phyloP scores from a whole-genome alignment of 2,329 filamentous ascomycete species.

The Monosporascus sp. region DNA sequence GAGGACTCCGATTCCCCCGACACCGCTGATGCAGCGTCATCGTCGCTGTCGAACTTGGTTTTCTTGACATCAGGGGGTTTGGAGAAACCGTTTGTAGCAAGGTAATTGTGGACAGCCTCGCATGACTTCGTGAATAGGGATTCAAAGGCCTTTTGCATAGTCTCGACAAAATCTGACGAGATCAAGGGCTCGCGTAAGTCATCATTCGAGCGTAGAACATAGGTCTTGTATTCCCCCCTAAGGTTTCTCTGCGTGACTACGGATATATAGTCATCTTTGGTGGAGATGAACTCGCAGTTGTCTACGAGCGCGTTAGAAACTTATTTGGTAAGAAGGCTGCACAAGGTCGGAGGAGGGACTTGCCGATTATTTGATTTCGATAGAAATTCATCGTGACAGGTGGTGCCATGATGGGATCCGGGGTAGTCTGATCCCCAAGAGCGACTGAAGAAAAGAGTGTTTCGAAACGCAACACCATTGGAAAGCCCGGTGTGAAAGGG shows the following conservation, averaged over 20 bases:
- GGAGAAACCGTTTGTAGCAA: constrained; percentile 21
- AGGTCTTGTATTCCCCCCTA: constrained; percentile 17
- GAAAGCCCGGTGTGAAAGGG: neutral
- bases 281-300: constrained; percentile 26
- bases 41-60: constrained; percentile 10
- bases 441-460: neutral
- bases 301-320: constrained; percentile 9
- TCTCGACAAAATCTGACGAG: constrained; percentile 15
- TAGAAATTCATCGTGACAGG: neutral
- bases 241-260: constrained; percentile 19
- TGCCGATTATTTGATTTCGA: neutral
- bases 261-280: constrained; percentile 19
- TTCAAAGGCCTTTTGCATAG: constrained; percentile 15
- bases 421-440: neutral
- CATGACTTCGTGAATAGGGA: constrained; percentile 25
- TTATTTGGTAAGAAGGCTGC: neutral
- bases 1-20: constrained; percentile 20
- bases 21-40: constrained; percentile 19
- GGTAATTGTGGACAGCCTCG: constrained; percentile 22
- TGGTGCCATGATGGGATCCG: neutral
- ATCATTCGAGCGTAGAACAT: constrained; percentile 18
- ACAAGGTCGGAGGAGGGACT: neutral
- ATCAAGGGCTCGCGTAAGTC: constrained; percentile 18
- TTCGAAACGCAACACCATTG: neutral
- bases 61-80: constrained; percentile 14